Base-by-base conservation (phyloP, 2,329 filamentous ascomycete species). In the Sodiomyces alkalinus region DNA sequence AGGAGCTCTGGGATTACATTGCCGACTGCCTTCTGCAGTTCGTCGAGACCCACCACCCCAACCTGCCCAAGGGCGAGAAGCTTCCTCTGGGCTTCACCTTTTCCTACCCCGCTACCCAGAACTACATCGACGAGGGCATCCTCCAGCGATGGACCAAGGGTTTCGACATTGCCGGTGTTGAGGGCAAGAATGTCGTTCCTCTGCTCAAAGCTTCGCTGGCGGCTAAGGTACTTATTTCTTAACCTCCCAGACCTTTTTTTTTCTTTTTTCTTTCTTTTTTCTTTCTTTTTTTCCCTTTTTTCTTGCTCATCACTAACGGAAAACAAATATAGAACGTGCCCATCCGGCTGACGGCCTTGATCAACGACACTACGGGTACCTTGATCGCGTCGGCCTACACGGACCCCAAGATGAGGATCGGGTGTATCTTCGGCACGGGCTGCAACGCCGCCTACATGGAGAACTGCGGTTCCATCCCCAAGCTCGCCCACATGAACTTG, bases 381-480 rank as follows among this genome's bases (percentile, higher is more conserved):
- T 63, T 98, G 45, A 92, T 98, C 46, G 90, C 90, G 35, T 96
- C 87, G 16, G 79, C 83, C 17, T 98, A 98, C 58, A 96, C 87
- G n/a, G 86, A 98, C 49, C 62, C 76, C 25, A 73, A 76, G 41
- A 92, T 94, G 71, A 85, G 75, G 58, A 90, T 96, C 45, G 90
- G 90, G 31, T 94, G 87, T 56, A 98, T 98, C 49, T 98, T 98
- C 46, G 90, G 90, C 43, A 98, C 90, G 9, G 90, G 90, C 34
- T 94, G 90, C 60, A 98, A 98, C 47, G 90, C 87, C 22, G 90
- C 90, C 21, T 98, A 98, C 61, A 92, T 98, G 80, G 90, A 98
- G 56, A 59, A 92, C 46, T 81, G 73, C 39, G 85, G 83, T 39
- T 81, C 78, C 9, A 83, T 98, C 39, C 87, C 86, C 39, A 98